Evolutionary conservation across 73 alveolate genomes (phyloP), one percentile per base, ranked within the genome.

Genomic region (Paramecium biaurelia): DNA sequence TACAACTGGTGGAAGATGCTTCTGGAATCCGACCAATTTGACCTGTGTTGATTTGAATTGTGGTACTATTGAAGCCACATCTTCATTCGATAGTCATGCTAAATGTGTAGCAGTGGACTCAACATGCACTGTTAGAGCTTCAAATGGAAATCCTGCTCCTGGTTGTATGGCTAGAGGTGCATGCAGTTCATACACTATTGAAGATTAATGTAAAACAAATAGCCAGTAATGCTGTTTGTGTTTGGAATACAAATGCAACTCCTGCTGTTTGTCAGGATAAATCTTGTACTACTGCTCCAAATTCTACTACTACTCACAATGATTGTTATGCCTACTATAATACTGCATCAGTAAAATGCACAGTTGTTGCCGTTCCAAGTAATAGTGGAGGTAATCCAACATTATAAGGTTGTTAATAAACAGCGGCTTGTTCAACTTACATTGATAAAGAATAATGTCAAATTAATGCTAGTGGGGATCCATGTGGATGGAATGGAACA

Each of bases 401-500:
- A 24, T 26, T 35, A 28, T 56, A 26, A 2, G 47, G 85, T 9
- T 70, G 47, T n/a, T 32, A 32, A 28, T 3, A 28, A 70, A 23
- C 26, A 12, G 6, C 85, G 1, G 58, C 14, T 11, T 70, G 85
- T 70, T 7, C 14, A 24, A 70, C 8, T 8, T 70, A 70, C 15
- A 70, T 35, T 32, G 14, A 18, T 24, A 6, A 28, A 26, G 85
- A 35, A 35, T 70, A 70, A 70, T 70, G 85, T 70, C 10, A 23
- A 35, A 32, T 70, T 32, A 32, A 35, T 76, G 35, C 45, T 35
- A 37, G 5, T 38, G 23, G 45, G 7, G 45, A 23, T 24, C 47
- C 35, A 37, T 76, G 89, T 42, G 41, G 47, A 18, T 76, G 89
- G 89, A 76, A 76, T 76, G 63, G 70, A 37, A 38, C 42, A 37